Percentiles rank a stretch among this genome's conserved stretches.
These are phyloP conservation scores for Dictyostelium firmibasis DNA, from an alignment of 78 protist species.

Conservation along the genomic window DNA sequence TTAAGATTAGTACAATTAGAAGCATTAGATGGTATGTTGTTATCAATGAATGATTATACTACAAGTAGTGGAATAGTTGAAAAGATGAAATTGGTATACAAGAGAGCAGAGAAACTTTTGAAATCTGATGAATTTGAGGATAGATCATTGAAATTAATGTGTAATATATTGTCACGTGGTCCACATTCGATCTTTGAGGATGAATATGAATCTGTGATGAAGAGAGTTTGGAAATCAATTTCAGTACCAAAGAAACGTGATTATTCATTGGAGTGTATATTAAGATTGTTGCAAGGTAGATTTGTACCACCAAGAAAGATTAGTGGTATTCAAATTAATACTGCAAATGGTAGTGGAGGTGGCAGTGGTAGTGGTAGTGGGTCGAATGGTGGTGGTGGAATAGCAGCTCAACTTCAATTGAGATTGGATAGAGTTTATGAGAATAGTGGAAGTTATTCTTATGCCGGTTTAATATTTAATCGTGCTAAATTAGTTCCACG, in stretches of 20 bases:
- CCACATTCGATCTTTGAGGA: conserved; percentile 67
- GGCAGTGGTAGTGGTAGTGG: neutral
- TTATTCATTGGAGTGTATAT: conserved; percentile 59
- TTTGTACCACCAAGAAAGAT: conserved; percentile 73
- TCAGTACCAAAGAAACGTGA: conserved; percentile 51
- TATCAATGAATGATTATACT: conserved; percentile 65
- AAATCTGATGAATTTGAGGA: conserved; percentile 72
- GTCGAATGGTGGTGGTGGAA: neutral
- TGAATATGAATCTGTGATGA: conserved; percentile 41
- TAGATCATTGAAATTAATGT: conserved; percentile 40
- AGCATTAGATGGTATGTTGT: conserved; percentile 69
- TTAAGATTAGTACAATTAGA: conserved; percentile 73
- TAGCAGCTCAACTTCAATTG: conserved; percentile 63
- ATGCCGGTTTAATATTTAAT: conserved; percentile 46
- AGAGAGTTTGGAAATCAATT: conserved; percentile 37
- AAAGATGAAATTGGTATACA: conserved; percentile 53
- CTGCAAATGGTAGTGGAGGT: neutral
- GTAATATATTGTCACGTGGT: conserved; percentile 63
- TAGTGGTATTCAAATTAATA: conserved; percentile 30
- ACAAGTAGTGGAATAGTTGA: conserved; percentile 31
- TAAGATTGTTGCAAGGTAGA: conserved; percentile 55
- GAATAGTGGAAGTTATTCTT: conserved; percentile 31
- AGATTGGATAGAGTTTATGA: conserved; percentile 72
- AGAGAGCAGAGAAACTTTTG: conserved; percentile 51
- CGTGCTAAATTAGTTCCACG: conserved; percentile 68